Evolutionary conservation across 352 stramenopile genomes (phyloP).

Genomic region (Phytopythium montanum): DNA sequence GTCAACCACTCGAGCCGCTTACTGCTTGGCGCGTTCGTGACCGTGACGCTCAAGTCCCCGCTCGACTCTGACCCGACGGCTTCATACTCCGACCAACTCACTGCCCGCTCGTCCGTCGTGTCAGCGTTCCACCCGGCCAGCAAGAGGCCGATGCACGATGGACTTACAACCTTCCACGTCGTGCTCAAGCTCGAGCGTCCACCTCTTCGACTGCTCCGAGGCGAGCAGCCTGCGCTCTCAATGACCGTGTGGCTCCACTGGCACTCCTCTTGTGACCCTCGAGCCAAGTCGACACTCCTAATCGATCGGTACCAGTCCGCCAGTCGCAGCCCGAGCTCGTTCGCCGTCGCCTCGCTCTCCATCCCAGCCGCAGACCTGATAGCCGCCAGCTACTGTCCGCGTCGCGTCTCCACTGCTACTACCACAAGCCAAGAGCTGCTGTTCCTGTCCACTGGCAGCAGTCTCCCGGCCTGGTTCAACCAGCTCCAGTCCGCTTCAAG

Average conservation of each 20-base stretch:
- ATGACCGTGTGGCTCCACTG: conserved; percentile 29
- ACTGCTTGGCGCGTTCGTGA: not conserved
- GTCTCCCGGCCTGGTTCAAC: conserved; percentile 18
- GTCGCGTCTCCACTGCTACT: conserved; percentile 1
- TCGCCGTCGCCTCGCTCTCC: conserved; percentile 19
- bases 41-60: not conserved
- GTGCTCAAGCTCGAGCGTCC: not conserved
- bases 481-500: not conserved
- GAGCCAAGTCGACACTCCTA: not conserved
- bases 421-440: conserved; percentile 29
- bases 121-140: not conserved
- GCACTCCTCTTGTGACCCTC: conserved; percentile 5
- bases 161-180: not conserved
- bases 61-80: not conserved
- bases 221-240: conserved; percentile 1
- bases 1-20: not conserved
- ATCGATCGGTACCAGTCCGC: not conserved
- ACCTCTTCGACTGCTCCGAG: conserved; percentile 1
- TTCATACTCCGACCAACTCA: not conserved
- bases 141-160: no score
- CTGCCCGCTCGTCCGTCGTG: not conserved
- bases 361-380: conserved; percentile 17
- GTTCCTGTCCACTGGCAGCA: conserved; percentile 42
- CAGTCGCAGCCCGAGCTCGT: conserved; percentile 5
- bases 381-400: not conserved